These are phyloP conservation scores for Aspergillus aculeatus DNA, from an alignment of 2,329 filamentous ascomycete genomes.

Conservation along the genomic window DNA sequence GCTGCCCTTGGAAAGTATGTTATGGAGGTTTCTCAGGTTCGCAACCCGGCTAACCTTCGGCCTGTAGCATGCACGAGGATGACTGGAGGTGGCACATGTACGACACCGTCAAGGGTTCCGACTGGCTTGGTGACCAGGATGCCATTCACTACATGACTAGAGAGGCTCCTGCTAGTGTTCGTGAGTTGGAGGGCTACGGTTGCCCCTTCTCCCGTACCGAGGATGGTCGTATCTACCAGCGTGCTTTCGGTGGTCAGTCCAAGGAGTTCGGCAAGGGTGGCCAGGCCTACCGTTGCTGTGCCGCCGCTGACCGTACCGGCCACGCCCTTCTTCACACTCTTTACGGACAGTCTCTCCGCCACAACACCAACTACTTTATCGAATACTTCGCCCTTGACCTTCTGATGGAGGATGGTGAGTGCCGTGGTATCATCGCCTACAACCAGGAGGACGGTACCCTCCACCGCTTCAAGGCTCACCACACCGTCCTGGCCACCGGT, in stretches of 20 bases:
- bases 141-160: constrained; percentile 99
- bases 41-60: constrained; percentile 19
- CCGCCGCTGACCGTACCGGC: constrained; percentile 92
- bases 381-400: constrained; percentile 97
- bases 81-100: constrained; percentile 99
- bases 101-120: constrained; percentile 95
- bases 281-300: constrained; percentile 95
- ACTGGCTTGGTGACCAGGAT: constrained; percentile 97
- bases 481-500: constrained; percentile 95
- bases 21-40: neutral
- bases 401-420: constrained; percentile 96
- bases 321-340: constrained; percentile 98
- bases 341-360: constrained; percentile 92
- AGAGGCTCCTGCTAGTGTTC: constrained; percentile 85
- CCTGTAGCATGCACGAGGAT: constrained; percentile 87
- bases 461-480: constrained; percentile 93
- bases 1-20: constrained; percentile 46
- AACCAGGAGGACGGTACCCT: constrained; percentile 98
- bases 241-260: constrained; percentile 96
- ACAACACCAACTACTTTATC: constrained; percentile 99
- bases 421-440: constrained; percentile 93
- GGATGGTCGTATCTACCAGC: constrained; percentile 96
- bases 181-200: constrained; percentile 95
- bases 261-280: constrained; percentile 94
- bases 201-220: constrained; percentile 92